Evolutionary conservation across 495 filamentous ascomycete species (phyloP).

Genomic region (Penicillium goetzii): DNA sequence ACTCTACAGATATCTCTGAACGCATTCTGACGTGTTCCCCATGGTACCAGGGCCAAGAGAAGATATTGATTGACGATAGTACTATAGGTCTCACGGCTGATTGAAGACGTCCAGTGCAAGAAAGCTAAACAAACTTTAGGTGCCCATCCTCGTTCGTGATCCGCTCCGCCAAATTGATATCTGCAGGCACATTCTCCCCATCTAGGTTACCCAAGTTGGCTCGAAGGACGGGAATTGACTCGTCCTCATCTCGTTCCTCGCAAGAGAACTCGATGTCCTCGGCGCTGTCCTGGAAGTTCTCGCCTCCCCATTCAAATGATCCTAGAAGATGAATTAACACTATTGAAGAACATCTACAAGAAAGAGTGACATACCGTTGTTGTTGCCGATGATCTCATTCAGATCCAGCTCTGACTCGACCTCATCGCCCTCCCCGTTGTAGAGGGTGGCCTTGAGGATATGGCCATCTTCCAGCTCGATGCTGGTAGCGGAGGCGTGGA

Average conservation of each 20-base stretch:
- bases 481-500: slow-evolving; percentile 44
- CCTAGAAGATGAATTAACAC: slow-evolving; percentile 29
- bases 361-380: slow-evolving; percentile 39
- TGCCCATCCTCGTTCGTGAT: slow-evolving; percentile 44
- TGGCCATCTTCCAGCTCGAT: slow-evolving; percentile 47
- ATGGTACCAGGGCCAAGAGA: no score
- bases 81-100: neutral
- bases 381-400: slow-evolving; percentile 47
- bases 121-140: slow-evolving; percentile 26
- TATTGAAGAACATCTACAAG: neutral
- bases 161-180: slow-evolving; percentile 51
- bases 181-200: slow-evolving; percentile 27
- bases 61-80: neutral
- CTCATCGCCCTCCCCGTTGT: slow-evolving; percentile 33
- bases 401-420: slow-evolving; percentile 45
- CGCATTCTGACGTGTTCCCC: neutral
- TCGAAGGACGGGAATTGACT: slow-evolving; percentile 42
- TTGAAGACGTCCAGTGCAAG: neutral
- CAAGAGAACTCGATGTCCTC: slow-evolving; percentile 40
- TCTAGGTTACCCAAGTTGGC: slow-evolving; percentile 33
- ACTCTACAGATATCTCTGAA: neutral
- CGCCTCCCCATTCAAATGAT: slow-evolving; percentile 48
- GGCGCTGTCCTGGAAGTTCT: slow-evolving; percentile 44
- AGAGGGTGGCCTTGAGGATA: slow-evolving; percentile 43
- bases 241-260: slow-evolving; percentile 42